Evolutionary conservation across 1,284 basidiomycete species (phyloP).

Genomic region (Trametes polyzona): DNA sequence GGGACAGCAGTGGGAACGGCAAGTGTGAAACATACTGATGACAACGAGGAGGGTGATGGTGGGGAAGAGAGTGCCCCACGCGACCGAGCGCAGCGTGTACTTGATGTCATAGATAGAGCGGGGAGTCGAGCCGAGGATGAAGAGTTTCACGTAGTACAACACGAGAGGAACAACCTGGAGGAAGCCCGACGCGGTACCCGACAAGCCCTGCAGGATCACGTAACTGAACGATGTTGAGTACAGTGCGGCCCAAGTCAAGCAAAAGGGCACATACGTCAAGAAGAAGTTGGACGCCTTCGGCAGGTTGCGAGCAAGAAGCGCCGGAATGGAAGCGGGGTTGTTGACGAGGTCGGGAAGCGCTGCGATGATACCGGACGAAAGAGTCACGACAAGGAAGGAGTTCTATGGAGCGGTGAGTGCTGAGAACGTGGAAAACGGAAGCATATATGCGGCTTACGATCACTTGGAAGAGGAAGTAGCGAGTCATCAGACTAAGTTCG

Average conservation of each 20-base stretch:
- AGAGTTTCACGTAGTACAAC: conserved; percentile 86
- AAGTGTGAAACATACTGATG: conserved; percentile 60
- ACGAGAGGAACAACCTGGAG: conserved; percentile 77
- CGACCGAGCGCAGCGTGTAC: conserved; percentile 64
- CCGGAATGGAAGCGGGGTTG: conserved; percentile 66
- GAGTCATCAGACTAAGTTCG: conserved; percentile 89
- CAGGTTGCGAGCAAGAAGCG: conserved; percentile 72
- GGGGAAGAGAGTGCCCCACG: conserved; percentile 92
- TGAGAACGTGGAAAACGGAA: not conserved
- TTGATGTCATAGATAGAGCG: conserved; percentile 82
- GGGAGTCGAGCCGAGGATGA: conserved; percentile 90
- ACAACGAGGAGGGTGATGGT: conserved; percentile 73
- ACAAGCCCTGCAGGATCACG: conserved; percentile 70
- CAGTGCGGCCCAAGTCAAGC: conserved; percentile 5
- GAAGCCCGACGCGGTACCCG: conserved; percentile 80
- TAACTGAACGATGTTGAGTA: conserved; percentile 44
- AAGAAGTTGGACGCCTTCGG: conserved; percentile 93
- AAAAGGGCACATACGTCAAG: conserved; percentile 69
- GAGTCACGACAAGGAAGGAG: conserved; percentile 87
- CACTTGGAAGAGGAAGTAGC: conserved; percentile 93
- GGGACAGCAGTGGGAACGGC: not conserved
- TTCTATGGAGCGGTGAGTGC: conserved; percentile 50
- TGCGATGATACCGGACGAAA: conserved; percentile 80
- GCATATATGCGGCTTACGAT: conserved; percentile 57
- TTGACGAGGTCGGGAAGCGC: conserved; percentile 66